Percentiles rank a stretch among this genome's conserved stretches.
These are phyloP conservation scores for Penicillium sp. DNA, from an alignment of 2,329 filamentous ascomycete species.

Conservation along the genomic window DNA sequence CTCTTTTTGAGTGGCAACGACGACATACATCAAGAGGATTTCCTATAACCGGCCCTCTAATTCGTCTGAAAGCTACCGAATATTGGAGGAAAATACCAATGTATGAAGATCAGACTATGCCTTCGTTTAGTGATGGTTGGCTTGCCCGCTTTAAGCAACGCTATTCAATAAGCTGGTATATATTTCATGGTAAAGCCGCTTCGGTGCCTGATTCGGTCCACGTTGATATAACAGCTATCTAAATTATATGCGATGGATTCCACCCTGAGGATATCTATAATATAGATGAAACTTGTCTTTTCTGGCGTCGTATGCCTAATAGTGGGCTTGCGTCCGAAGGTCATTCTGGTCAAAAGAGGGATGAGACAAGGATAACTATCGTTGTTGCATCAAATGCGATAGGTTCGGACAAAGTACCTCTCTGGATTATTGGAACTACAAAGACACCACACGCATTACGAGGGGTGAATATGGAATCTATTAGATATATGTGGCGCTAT, in stretches of 20 bases:
- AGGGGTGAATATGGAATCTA: not conserved
- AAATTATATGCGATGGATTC: no score
- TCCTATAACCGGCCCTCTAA: not conserved
- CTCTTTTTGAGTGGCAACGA: not conserved
- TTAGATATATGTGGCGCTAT: not conserved
- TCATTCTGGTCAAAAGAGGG: no score
- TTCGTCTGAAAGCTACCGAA: not conserved
- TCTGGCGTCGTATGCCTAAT: no score
- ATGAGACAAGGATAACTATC: no score
- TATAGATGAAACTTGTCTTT: not conserved
- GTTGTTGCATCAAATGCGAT: not conserved
- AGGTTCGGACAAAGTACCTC: conserved; percentile 2
- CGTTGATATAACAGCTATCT: no score
- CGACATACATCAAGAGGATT: not conserved
- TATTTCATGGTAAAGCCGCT: no score
- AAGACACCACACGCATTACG: not conserved
- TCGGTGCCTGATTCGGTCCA: no score
- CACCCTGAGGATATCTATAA: no score
- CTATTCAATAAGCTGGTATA: no score
- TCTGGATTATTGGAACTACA: conserved; percentile 1
- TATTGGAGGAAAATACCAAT: conserved; percentile 3
- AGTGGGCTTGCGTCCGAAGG: no score
- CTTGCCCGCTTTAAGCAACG: no score
- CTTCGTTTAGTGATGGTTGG: no score
- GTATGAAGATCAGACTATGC: not conserved